Percentiles rank a stretch among this genome's conserved stretches.
phyloP scores from a whole-genome alignment of 129 eudicot species.

The Escallonia rubra region DNA sequence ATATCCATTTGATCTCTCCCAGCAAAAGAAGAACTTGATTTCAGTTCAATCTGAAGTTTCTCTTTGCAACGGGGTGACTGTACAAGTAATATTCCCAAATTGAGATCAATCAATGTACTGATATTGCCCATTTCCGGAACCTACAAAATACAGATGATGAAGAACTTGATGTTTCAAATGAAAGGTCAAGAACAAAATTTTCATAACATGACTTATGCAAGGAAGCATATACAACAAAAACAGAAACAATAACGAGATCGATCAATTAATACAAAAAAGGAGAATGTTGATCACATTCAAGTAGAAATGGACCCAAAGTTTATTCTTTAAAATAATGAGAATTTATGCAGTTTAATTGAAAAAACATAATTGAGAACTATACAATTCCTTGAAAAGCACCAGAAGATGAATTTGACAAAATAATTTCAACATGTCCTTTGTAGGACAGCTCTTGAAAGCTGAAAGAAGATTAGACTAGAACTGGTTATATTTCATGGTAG shows the following conservation, averaged over 20 bases:
- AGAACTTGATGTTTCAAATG: background rate
- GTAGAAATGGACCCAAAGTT: too few species aligned
- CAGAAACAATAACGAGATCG: too few species aligned
- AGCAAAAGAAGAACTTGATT: constrained; percentile 25
- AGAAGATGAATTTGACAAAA: background rate
- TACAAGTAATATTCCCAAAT: constrained; percentile 52
- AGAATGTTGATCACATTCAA: background rate
- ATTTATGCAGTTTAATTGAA: too few species aligned
- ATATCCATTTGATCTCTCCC: constrained; percentile 56
- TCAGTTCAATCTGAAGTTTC: constrained; percentile 54
- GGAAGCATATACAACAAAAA: background rate
- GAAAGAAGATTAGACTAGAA: background rate
- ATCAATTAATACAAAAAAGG: too few species aligned
- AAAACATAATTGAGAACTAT: too few species aligned
- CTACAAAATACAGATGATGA: constrained; percentile 30
- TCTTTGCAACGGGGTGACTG: constrained; percentile 78
- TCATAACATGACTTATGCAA: background rate
- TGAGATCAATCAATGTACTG: constrained; percentile 67
- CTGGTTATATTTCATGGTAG: background rate
- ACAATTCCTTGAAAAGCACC: too few species aligned
- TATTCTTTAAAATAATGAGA: too few species aligned
- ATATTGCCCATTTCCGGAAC: constrained; percentile 82
- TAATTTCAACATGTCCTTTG: background rate
- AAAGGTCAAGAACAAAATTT: background rate
- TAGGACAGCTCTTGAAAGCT: background rate